phyloP scores from a whole-genome alignment of 2,329 filamentous ascomycete genomes.

The Trichoderma hamatum region DNA sequence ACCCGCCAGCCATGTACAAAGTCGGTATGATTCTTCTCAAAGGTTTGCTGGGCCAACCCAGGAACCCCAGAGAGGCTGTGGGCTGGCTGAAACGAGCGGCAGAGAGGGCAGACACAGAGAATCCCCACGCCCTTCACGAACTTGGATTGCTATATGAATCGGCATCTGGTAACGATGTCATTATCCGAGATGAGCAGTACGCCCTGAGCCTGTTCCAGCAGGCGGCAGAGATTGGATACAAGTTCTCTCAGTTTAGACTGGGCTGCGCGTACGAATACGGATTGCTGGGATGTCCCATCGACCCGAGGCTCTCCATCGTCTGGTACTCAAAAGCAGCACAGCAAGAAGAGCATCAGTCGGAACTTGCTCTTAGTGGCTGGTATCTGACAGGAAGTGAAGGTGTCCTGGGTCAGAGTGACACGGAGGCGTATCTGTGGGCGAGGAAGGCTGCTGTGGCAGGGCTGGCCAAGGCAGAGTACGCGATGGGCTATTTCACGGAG shows the following conservation, averaged over 20 bases:
- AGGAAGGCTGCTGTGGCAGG: slow-evolving; percentile 88
- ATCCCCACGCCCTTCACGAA: slow-evolving; percentile 94
- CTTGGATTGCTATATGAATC: slow-evolving; percentile 69
- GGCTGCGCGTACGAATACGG: slow-evolving; percentile 91
- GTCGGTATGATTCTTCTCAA: slow-evolving; percentile 95
- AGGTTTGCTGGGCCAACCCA: slow-evolving; percentile 83
- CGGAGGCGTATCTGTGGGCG: slow-evolving; percentile 96
- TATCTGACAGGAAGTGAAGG: slow-evolving; percentile 90
- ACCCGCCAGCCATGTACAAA: slow-evolving; percentile 97
- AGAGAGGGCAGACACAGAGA: slow-evolving; percentile 83
- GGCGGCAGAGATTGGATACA: slow-evolving; percentile 88
- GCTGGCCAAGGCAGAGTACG: slow-evolving; percentile 92
- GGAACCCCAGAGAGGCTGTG: slow-evolving; percentile 82
- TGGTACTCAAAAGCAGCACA: slow-evolving; percentile 93
- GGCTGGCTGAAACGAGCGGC: slow-evolving; percentile 93
- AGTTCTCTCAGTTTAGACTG: slow-evolving; percentile 89
- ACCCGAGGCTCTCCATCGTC: slow-evolving; percentile 81
- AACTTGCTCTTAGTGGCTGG: slow-evolving; percentile 85
- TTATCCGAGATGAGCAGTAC: slow-evolving; percentile 81
- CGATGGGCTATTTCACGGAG: slow-evolving; percentile 96
- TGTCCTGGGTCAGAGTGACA: slow-evolving; percentile 88
- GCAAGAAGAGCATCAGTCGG: slow-evolving; percentile 92
- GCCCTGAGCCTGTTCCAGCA: slow-evolving; percentile 80
- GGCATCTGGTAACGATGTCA: slow-evolving; percentile 67
- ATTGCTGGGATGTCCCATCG: slow-evolving; percentile 77